Evolutionary conservation across 495 filamentous ascomycete genomes (phyloP), one percentile per base, ranked within the genome.

Genomic region (Halenospora varia): DNA sequence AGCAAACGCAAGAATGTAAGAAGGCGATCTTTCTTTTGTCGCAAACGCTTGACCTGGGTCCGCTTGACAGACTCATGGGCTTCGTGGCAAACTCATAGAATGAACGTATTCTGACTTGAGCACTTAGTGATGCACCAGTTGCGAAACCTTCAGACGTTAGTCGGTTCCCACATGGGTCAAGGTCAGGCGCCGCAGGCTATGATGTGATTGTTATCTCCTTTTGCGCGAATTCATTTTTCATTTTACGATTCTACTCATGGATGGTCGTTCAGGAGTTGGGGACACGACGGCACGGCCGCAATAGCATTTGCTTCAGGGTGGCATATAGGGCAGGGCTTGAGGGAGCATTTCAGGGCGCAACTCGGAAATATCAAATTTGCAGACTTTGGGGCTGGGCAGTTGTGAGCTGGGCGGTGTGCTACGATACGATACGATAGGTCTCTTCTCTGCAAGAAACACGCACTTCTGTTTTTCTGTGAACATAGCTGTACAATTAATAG

Each of bases 1-100:
- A 63, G 62, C 57, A 57, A 23, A 59, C 59, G 8, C 57, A 68
- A 13, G 63, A 67, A 41, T 51, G 73, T 20, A 75, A 75, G 62
- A 25, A 10, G 25, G 47, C 10, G 8, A 13, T 49, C 47, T 24
- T 25, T 49, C 47, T 13, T 25, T 3, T 49, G 76, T 17, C 76
- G 75, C 29, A 35, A 35, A 35, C 23, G 47, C 11, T 49, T 24
- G 11, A 6, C 19, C 3, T 19, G 18, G 25, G 9, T 49, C 47
- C 8, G n/a, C 42, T 9, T 20, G 11, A 15, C 42, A 45, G 42
- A 35, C 8, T 45, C 6, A 45, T 45, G 42, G 13, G n/a, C 13
- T 15, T 20, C 8, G n/a, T 20, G 18, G 42, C 42, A 20, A 45
- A 20, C 42, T n/a, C 18, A 9, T 45, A 9, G 42, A 6, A 45